These are phyloP conservation scores for Plantago ovata DNA, from an alignment of 257 asterid species.

Conservation along the genomic window DNA sequence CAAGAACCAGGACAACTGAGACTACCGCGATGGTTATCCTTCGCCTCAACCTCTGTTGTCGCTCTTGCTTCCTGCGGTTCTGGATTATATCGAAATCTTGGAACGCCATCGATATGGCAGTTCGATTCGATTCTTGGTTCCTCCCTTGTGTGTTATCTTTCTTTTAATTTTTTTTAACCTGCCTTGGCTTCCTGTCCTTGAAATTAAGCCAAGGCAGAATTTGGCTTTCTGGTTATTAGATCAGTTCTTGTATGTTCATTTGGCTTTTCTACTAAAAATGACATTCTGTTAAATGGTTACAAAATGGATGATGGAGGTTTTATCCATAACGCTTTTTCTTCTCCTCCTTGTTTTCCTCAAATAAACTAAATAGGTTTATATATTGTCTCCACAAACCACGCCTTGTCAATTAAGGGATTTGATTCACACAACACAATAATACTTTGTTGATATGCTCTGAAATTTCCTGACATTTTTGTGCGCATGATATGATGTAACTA, in stretches of 20 bases:
- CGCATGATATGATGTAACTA: too few relatives aligned
- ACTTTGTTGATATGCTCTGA: too few relatives aligned
- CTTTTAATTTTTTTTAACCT: conserved; percentile 23
- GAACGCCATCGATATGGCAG: conserved; percentile 55
- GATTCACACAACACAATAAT: too few relatives aligned
- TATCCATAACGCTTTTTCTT: neutral
- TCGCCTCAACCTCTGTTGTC: conserved; percentile 31
- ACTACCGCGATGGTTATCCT: conserved; percentile 42
- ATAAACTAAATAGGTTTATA: neutral
- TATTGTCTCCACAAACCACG: conserved; percentile 3
- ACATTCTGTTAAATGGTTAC: conserved; percentile 1
- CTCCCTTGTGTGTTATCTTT: too few relatives aligned
- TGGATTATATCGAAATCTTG: conserved; percentile 87
- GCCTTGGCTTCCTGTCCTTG: conserved; percentile 37
- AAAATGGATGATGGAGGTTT: conserved; percentile 17
- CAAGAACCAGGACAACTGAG: conserved; percentile 33
- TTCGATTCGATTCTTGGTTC: too few relatives aligned
- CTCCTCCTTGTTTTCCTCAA: neutral
- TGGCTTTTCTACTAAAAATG: conserved; percentile 11
- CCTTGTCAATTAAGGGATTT: too few relatives aligned
- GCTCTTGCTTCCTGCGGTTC: conserved; percentile 57
- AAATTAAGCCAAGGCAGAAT: conserved; percentile 77
- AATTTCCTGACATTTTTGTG: too few relatives aligned
- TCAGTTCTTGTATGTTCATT: conserved; percentile 1
- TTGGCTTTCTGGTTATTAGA: neutral